phyloP scores from a whole-genome alignment of 345 rosid species.

The Salix suchowensis region DNA sequence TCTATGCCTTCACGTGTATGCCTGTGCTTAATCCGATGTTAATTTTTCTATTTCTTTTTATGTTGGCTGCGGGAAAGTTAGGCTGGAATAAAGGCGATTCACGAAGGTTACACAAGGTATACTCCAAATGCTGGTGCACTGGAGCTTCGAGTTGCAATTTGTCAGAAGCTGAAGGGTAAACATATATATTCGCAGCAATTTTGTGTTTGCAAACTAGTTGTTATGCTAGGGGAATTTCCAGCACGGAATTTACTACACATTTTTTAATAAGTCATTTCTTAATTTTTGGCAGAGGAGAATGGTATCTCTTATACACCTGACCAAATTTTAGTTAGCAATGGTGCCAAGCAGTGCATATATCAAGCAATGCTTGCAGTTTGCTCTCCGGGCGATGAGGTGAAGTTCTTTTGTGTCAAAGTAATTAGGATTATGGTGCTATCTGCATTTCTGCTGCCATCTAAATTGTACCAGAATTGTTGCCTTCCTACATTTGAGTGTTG shows the following conservation, averaged over 20 bases:
- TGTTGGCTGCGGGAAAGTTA: conserved; percentile 16
- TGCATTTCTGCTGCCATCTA: background rate
- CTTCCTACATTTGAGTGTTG: background rate
- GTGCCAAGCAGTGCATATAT: conserved; percentile 77
- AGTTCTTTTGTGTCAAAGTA: background rate
- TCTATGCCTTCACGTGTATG: background rate
- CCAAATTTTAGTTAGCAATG: conserved; percentile 88
- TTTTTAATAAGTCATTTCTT: background rate
- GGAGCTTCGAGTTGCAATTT: conserved; percentile 81
- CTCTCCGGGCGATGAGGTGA: conserved; percentile 95
- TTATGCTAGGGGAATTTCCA: background rate
- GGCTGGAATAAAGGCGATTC: conserved; percentile 92
- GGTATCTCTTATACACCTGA: conserved; percentile 75
- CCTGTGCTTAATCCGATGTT: background rate
- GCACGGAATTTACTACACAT: background rate
- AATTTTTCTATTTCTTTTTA: background rate
- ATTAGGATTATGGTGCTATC: background rate
- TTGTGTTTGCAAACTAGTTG: background rate
- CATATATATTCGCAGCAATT: background rate
- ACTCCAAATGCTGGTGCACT: conserved; percentile 83
- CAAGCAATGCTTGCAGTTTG: conserved; percentile 94
- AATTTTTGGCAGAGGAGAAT: conserved; percentile 62
- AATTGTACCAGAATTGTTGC: background rate
- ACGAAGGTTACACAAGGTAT: conserved; percentile 84
- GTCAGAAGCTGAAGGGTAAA: conserved; percentile 73